These are phyloP conservation scores for Sicyos baderoa DNA, from an alignment of 306 rosid species.

Conservation along the genomic window DNA sequence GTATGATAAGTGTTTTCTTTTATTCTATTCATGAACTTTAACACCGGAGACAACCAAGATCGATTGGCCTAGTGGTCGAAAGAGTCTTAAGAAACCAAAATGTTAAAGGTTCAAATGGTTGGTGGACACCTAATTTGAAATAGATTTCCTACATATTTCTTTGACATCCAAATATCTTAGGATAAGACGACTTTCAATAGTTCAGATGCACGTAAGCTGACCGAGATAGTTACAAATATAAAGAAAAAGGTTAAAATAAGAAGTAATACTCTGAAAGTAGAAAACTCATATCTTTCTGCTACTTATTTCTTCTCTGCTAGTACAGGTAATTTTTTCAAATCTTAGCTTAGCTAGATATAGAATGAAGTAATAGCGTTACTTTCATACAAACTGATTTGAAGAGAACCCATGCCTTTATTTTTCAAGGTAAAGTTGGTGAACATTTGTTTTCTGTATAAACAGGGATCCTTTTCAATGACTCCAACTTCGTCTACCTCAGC, in stretches of 20 bases:
- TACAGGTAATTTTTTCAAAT: not conserved
- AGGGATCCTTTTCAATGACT: slow-evolving; percentile 50
- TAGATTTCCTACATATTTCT: too few species aligned
- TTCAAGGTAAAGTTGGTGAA: slow-evolving; percentile 22
- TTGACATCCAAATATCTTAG: too few species aligned
- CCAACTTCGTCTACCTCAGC: slow-evolving; percentile 38
- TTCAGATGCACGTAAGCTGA: too few species aligned
- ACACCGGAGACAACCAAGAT: not conserved
- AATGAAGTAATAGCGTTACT: not conserved
- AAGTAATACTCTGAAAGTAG: not conserved
- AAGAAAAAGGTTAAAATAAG: too few species aligned
- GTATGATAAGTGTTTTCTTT: slow-evolving; percentile 2
- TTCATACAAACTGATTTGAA: not conserved
- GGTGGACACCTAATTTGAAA: too few species aligned
- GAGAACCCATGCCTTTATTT: slow-evolving; percentile 2
- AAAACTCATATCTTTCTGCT: not conserved
- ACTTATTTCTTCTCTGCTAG: not conserved
- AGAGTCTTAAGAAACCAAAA: too few species aligned
- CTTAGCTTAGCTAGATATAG: not conserved
- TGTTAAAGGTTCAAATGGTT: too few species aligned
- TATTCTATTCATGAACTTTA: not conserved
- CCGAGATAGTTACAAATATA: too few species aligned
- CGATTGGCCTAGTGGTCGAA: too few species aligned
- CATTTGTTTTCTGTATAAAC: slow-evolving; percentile 25
- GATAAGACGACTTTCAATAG: too few species aligned